Conservation (phyloP, 2,329 filamentous ascomycete genomes). For the Thielaviopsis punctulata region DNA sequence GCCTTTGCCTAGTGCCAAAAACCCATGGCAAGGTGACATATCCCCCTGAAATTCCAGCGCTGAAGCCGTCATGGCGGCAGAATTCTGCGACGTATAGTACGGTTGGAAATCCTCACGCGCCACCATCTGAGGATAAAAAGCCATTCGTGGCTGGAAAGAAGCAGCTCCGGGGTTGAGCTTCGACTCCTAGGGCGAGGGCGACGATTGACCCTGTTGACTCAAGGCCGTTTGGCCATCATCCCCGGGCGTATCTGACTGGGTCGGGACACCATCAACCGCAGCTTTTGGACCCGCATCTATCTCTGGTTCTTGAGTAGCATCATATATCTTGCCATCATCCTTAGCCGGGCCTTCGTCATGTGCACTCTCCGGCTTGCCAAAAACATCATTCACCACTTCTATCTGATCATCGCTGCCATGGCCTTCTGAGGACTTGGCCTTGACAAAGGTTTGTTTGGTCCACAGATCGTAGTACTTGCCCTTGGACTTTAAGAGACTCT, state of each 20-base stretch:
- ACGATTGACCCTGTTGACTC: background rate
- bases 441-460: conserved; percentile 43
- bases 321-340: conserved; percentile 6
- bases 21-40: no score
- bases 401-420: conserved; percentile 14
- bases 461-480: conserved; percentile 49
- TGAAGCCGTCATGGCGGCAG: no score
- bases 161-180: conserved; percentile 38
- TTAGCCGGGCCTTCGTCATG: conserved; percentile 18
- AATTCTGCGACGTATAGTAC: background rate
- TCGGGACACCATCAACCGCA: background rate
- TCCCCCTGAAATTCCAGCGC: no score
- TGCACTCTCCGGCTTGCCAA: conserved; percentile 20
- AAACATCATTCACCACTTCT: conserved; percentile 22
- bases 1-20: no score
- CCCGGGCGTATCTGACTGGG: background rate
- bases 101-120: background rate
- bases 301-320: no score
- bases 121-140: background rate
- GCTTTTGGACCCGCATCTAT: no score
- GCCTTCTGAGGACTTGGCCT: conserved; percentile 23
- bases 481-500: conserved; percentile 36
- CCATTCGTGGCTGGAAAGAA: conserved; percentile 33
- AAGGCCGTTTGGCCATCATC: background rate
- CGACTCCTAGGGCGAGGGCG: conserved; percentile 24